Base-by-base conservation (phyloP, 129 eudicot species). In the Helichrysum umbraculigerum region DNA sequence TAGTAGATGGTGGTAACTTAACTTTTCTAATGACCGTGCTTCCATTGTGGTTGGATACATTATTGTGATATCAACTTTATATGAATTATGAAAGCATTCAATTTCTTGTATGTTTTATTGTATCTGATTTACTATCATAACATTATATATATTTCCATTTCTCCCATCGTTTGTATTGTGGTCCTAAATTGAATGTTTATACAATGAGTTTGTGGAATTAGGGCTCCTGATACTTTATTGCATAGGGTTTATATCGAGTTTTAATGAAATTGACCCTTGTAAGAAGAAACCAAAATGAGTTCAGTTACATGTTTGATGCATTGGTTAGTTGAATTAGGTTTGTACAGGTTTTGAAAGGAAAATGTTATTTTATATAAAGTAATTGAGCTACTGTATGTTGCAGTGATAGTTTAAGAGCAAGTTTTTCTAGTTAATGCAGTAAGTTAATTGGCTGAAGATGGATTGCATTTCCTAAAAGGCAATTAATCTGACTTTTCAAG, bases 31-130 rank as follows among this genome's bases (percentile, higher is more conserved):
- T 67, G 51, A 67, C 1, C 37, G 56, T 50, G 79, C 80, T 66
- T 76, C 66, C 73, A 76, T 54, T 54, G 29, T 60, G 70, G 81
- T 60, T 78, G 76, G 25, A 78, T 32, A 22, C 25, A 59, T 78
- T 57, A 41, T 58, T 70, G 60, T 9, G 10, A 6, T 30, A 41
- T 78, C 74, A 34, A 0, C 57, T 67, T 76, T 39, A 21, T 56
- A 15, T 22, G 4, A 34, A 54, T 66, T 20, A 21, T 32, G 42
- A 37, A 57, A 54, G 59, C 79, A 64, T 63, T 63, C 25, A 65
- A 75, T 51, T 28, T 44, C 71, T 74, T 62, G 32, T 28, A 35
- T 73, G 57, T 37, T 73, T 35, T 39, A 19, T 10, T 73, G 25
- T 37, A 59, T 67, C 67, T 73, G 22, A 73, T 42, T 34, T 58